Base-by-base conservation (phyloP, 768 basidiomycete species). In the Termitomyces sp. region DNA sequence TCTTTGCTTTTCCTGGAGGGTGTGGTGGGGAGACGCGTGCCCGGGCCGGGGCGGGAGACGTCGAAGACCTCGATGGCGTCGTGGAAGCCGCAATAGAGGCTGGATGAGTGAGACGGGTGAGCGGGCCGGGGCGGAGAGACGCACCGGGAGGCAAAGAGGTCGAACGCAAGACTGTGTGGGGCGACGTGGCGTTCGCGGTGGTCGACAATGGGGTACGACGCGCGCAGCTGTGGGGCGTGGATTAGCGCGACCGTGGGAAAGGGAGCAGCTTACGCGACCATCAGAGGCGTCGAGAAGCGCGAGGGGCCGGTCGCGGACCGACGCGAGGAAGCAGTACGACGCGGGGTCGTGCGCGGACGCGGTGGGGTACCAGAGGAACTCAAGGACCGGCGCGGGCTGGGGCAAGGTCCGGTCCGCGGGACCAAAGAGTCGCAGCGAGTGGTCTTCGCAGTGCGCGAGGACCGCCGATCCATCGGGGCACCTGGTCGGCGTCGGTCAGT, bases 301-400 rank as follows among this genome's bases (percentile, higher is more conserved):
- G 1, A 98, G 83, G 0, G 95, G 94, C 45, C 83, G 83, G 68
- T 96, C 94, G 26, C 91, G 81, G 7, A 95, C 84, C 6, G 90
- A 93, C 26, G 4, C 26, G 26, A 26, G 26, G 26, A 26, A 2
- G 4, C 26, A 26, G 26, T 26, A 26, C 26, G 26, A 26, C 4
- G 26, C 26, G 26, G 26, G 26, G 26, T 26, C 26, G 26, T 26
- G 26, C 26, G 26, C 26, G 26, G 26, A 26, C 26, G 26, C 26
- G 26, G 26, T 26, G 26, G 4, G 26, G 26, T 26, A 26, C 0
- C 95, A 98, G 16, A 78, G 59, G 61, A 84, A 88, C 56, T 94
- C 90, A 36, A 94, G 79, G 36, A 95, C 81, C 0, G 93, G 82
- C 0, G 86, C 79, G 1, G 90, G 72, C 67, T 92, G 91, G 0